Conservation (phyloP, 2,329 filamentous ascomycete species). For the Amauroascus niger region DNA sequence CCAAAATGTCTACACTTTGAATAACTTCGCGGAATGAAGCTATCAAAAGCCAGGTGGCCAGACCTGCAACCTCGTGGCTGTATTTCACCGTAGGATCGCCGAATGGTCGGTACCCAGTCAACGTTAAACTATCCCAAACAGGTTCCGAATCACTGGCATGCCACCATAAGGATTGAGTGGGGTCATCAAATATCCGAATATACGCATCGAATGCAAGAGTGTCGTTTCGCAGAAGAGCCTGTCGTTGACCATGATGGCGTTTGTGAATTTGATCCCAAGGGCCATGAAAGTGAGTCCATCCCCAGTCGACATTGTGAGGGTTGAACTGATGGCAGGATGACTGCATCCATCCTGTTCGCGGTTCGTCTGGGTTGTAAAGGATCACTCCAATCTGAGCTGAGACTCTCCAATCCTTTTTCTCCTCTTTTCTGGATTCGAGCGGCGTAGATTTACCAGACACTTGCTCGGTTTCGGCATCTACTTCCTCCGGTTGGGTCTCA, state of each 20-base stretch:
- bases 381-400: slow-evolving; percentile 54
- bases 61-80: slow-evolving; percentile 43
- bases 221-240: slow-evolving; percentile 51
- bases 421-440: slow-evolving; percentile 6
- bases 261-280: slow-evolving; percentile 50
- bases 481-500: slow-evolving; percentile 10
- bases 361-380: slow-evolving; percentile 54
- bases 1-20: slow-evolving; percentile 41
- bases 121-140: slow-evolving; percentile 46
- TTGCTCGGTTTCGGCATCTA: slow-evolving; percentile 11
- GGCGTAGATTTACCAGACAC: not conserved
- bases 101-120: slow-evolving; percentile 49
- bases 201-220: slow-evolving; percentile 54
- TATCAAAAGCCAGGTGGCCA: slow-evolving; percentile 51
- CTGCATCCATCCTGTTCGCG: slow-evolving; percentile 48
- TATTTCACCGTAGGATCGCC: slow-evolving; percentile 39
- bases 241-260: slow-evolving; percentile 48
- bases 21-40: slow-evolving; percentile 50
- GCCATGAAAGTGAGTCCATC: slow-evolving; percentile 53
- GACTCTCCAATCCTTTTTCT: slow-evolving; percentile 34
- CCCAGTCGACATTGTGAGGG: slow-evolving; percentile 50
- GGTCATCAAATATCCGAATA: slow-evolving; percentile 51
- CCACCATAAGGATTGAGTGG: slow-evolving; percentile 53
- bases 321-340: slow-evolving; percentile 52
- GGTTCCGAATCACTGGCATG: slow-evolving; percentile 46